Conservation (phyloP, 2,329 filamentous ascomycete genomes). For the Calcarisporium arbuscula region DNA sequence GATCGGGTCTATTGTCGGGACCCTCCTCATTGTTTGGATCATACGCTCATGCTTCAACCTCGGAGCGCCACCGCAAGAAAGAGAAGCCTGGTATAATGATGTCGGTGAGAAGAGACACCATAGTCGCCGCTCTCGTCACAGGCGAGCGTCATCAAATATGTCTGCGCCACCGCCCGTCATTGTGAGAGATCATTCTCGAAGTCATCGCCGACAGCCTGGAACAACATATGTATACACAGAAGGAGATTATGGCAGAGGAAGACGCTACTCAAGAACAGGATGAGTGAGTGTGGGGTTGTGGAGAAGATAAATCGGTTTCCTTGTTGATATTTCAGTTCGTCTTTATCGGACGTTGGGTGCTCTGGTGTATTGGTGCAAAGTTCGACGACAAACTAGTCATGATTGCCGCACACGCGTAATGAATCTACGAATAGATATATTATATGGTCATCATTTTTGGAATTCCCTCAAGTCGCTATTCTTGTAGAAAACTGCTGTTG, state of each 20-base stretch:
- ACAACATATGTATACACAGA: slow-evolving; percentile 1
- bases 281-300: too few relatives aligned
- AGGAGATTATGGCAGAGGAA: neutral
- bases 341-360: too few relatives aligned
- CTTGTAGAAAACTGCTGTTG: too few relatives aligned
- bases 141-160: slow-evolving; percentile 14
- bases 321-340: too few relatives aligned
- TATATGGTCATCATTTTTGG: too few relatives aligned
- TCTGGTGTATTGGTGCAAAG: too few relatives aligned
- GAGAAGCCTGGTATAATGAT: slow-evolving; percentile 26
- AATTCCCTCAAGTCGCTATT: too few relatives aligned
- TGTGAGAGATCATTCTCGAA: slow-evolving; percentile 1
- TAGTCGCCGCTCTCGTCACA: slow-evolving; percentile 16
- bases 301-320: too few relatives aligned
- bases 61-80: slow-evolving; percentile 26
- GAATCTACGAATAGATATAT: too few relatives aligned
- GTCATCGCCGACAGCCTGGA: neutral
- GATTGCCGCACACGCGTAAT: too few relatives aligned
- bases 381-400: too few relatives aligned
- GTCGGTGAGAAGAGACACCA: slow-evolving; percentile 16
- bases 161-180: slow-evolving; percentile 17
- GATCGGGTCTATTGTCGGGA: slow-evolving; percentile 39
- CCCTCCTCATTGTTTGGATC: slow-evolving; percentile 41
- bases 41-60: slow-evolving; percentile 37
- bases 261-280: too few relatives aligned